Percentiles rank a stretch among this genome's conserved stretches.
Conservation (phyloP, 2,329 filamentous ascomycete genomes). For the Colletotrichum sp. region DNA sequence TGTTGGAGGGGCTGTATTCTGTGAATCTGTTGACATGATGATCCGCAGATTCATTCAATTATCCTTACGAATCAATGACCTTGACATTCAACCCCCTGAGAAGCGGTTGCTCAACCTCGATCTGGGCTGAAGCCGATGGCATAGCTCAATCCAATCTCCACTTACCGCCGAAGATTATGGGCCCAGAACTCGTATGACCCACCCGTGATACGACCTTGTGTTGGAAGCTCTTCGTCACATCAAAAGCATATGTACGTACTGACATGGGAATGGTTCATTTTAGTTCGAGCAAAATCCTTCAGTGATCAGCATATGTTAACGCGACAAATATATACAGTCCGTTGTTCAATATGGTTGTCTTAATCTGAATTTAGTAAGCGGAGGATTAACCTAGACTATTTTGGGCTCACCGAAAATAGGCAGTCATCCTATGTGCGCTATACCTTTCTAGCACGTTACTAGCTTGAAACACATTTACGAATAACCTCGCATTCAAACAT, state of each 20-base stretch:
- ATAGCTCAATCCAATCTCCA: background rate
- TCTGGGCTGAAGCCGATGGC: background rate
- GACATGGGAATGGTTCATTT: background rate
- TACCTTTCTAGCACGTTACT: background rate
- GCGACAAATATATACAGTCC: background rate
- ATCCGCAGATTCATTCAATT: no score
- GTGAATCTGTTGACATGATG: no score
- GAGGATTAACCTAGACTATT: background rate
- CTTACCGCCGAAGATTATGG: background rate
- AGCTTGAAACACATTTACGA: background rate
- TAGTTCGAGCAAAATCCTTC: background rate
- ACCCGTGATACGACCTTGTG: background rate
- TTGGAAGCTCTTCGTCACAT: background rate
- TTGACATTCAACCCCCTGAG: no score
- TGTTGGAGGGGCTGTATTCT: no score
- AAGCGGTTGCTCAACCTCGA: no score
- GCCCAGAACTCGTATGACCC: background rate
- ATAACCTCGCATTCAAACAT: background rate
- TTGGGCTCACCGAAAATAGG: background rate
- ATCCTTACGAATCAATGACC: no score
- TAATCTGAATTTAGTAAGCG: background rate
- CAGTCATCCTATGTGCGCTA: background rate
- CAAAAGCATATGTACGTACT: background rate
- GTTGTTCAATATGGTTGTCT: background rate
- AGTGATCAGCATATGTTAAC: background rate